Conservation (phyloP, 2,329 filamentous ascomycete genomes). For the Diplodia mutila region DNA sequence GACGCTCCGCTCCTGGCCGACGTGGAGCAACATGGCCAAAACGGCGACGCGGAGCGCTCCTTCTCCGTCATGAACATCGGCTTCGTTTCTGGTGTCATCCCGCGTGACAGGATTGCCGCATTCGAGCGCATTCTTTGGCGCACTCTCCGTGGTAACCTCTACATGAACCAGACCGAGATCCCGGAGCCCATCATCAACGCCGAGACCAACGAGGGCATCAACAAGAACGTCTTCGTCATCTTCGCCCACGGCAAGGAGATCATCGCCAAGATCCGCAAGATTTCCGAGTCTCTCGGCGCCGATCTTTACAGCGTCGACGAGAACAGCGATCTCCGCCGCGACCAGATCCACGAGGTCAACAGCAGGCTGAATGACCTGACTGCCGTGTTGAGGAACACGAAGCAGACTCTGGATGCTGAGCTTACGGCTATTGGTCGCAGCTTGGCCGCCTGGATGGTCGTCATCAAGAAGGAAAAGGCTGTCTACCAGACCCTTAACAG, state of each 20-base stretch:
- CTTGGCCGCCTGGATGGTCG: slow-evolving; percentile 94
- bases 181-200: slow-evolving; percentile 91
- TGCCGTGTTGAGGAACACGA: slow-evolving; percentile 92
- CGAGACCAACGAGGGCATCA: slow-evolving; percentile 84
- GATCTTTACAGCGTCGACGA: slow-evolving; percentile 97
- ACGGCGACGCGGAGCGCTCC: slow-evolving; percentile 73
- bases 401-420: slow-evolving; percentile 90
- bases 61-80: slow-evolving; percentile 99
- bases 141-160: slow-evolving; percentile 93
- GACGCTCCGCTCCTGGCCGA: slow-evolving; percentile 93
- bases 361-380: slow-evolving; percentile 86
- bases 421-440: slow-evolving; percentile 91
- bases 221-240: slow-evolving; percentile 99
- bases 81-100: slow-evolving; percentile 95
- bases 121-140: slow-evolving; percentile 98
- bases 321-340: slow-evolving; percentile 90
- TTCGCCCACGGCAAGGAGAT: slow-evolving; percentile 99
- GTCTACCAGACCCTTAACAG: slow-evolving; percentile 94
- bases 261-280: slow-evolving; percentile 97
- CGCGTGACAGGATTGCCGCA: slow-evolving; percentile 86
- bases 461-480: slow-evolving; percentile 97
- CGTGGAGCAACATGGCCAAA: slow-evolving; percentile 79
- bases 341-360: slow-evolving; percentile 98
- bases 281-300: slow-evolving; percentile 94
- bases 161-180: slow-evolving; percentile 99